Evolutionary conservation across 208 protist genomes (phyloP).

Genomic region (Trypanosoma conorhini): DNA sequence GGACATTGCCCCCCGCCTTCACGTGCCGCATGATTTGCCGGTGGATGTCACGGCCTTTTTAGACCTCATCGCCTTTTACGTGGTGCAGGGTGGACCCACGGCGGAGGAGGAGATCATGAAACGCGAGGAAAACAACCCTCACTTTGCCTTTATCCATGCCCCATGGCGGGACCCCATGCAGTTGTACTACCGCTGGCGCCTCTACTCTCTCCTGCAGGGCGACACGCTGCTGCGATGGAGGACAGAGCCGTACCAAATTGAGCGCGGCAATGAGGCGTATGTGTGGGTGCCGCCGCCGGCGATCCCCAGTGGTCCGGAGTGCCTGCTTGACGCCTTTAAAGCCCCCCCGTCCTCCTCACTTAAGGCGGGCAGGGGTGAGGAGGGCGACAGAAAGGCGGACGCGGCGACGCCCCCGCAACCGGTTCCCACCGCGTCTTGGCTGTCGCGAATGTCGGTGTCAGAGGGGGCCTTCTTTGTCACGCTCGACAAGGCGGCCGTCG

Average conservation of each 20-base stretch:
- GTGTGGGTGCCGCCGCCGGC: slow-evolving; percentile 73
- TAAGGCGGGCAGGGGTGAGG: not conserved
- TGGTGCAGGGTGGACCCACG: slow-evolving; percentile 71
- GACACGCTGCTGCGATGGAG: slow-evolving; percentile 70
- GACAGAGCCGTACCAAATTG: slow-evolving; percentile 74
- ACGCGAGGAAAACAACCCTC: slow-evolving; percentile 62
- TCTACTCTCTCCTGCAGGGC: slow-evolving; percentile 84
- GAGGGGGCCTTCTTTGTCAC: slow-evolving; percentile 47
- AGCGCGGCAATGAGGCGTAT: slow-evolving; percentile 47
- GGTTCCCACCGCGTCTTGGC: slow-evolving; percentile 40
- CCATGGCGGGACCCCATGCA: slow-evolving; percentile 52
- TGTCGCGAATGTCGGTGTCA: slow-evolving; percentile 47
- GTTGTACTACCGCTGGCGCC: slow-evolving; percentile 87
- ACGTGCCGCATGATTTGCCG: slow-evolving; percentile 43
- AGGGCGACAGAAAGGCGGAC: not conserved
- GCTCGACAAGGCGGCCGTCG: slow-evolving; percentile 15
- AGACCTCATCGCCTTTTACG: slow-evolving; percentile 61
- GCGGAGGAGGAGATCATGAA: slow-evolving; percentile 76
- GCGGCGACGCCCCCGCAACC: not conserved
- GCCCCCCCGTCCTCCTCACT: not conserved
- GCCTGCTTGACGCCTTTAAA: slow-evolving; percentile 28
- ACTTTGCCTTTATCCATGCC: slow-evolving; percentile 64
- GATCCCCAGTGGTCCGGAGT: slow-evolving; percentile 44
- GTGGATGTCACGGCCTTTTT: slow-evolving; percentile 56
- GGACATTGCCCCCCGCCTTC: slow-evolving; percentile 17